phyloP scores from a whole-genome alignment of 2,329 filamentous ascomycete genomes.

The Stagonosporopsis rhizophila region DNA sequence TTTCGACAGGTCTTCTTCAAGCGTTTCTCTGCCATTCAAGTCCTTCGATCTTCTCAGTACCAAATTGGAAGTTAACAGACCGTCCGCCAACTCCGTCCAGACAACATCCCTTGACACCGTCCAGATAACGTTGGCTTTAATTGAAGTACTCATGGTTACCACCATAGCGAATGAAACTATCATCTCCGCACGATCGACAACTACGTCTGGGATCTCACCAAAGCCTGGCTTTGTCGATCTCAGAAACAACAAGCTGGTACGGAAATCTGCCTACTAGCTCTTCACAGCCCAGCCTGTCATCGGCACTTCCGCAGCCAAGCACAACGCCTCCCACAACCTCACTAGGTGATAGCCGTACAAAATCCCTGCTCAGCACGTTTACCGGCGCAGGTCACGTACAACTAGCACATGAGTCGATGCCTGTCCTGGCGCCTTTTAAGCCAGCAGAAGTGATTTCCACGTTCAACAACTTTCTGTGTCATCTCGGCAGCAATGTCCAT shows the following conservation, averaged over 20 bases:
- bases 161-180: neutral
- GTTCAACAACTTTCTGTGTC: neutral
- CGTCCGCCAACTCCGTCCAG: neutral
- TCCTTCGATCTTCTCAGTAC: neutral
- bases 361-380: neutral
- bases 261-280: neutral
- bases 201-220: neutral
- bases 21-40: neutral
- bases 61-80: neutral
- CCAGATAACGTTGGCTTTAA: neutral
- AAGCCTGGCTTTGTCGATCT: neutral
- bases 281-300: neutral
- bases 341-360: neutral
- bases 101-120: neutral
- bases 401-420: neutral
- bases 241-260: neutral
- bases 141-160: neutral
- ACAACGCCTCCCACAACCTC: neutral
- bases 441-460: neutral
- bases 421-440: neutral
- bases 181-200: neutral
- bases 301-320: neutral
- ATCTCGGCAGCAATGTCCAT: neutral
- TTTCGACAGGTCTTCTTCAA: neutral
- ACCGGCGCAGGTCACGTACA: neutral